Evolutionary conservation across 352 stramenopile genomes (phyloP), one percentile per base, ranked within the genome.

Genomic region (Phytophthora uliginosa): DNA sequence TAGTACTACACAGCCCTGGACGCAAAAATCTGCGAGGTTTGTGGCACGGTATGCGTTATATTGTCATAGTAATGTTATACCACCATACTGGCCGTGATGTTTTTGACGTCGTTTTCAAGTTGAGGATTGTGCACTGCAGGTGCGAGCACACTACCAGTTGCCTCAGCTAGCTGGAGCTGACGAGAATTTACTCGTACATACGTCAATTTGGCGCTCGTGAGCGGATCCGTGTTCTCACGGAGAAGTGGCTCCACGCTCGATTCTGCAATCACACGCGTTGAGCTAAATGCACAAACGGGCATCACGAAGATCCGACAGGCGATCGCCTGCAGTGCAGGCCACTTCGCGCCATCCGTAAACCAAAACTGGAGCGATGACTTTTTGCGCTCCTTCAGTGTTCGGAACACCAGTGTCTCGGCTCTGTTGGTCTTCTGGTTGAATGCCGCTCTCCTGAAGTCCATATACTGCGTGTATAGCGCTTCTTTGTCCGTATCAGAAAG

Each of bases 341-440:
- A 90, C 40, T 78, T 77, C 0, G 63, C 58, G 7, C 83, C 83
- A n/a, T 90, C 81, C 8, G 68, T 77, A 26, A 90, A 70, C 83
- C 83, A 90, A 54, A 85, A 90, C 59, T 90, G 72, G 15, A 82
- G 33, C 15, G 81, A 70, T 1, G 79, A 83, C 63, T 86, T 85
- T 63, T 81, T 86, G 31, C 81, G 71, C 42, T 87, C 77, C 67
- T 83, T 85, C 38, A 88, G 61, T 63, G 80, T 82, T 4, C 75
- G 70, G 17, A 77, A 81, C 24, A 77, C 76, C 13, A 87, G 78
- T 1, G 78, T 70, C 33, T 84, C 73, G 1, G 71, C 71, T 34
- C 73, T 77, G 50, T 69, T 66, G 31, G 52, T 68, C 33, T 76
- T 77, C 56, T 79, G 66, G 54, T 86, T 73, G 57, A 72, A 42